Base-by-base conservation (phyloP, 2,329 filamentous ascomycete species). In the Penicillium corylophilum region DNA sequence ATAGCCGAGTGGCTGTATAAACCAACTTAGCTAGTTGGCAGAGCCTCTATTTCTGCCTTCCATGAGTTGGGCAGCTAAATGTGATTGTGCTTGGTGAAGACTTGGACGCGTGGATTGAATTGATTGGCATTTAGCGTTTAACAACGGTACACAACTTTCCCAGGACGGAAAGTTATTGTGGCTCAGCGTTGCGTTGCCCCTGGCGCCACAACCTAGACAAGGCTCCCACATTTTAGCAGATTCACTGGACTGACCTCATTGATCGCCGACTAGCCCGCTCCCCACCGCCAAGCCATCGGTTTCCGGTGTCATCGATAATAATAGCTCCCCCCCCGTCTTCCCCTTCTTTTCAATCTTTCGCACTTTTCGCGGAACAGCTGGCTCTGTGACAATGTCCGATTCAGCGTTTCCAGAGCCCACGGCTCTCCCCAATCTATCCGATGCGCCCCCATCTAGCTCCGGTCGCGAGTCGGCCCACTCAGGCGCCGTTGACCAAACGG, bases 371-470 rank as follows among this genome's bases (percentile, higher is more conserved):
- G 18, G 39, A 13, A 7, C 8, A 8, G 29, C 18, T 15, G 29
- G 16, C 12, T 5, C 35, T 22, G 43, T 31, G 22, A 45, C 46
- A 47, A 70, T 71, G 69, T 63, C 68, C 45, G 70, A 71, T 50
- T 46, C 55, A 43, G 54, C 62, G 33, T 44, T 63, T 23, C 56
- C 62, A 36, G 66, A 68, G 51, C 55, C 60, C 38, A 57, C 52
- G 18, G 58, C 60, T 44, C 60, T 61, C 40, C 54, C 58, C 29
- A 57, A 57, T 18, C 56, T 55, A 24, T 56, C 59, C 36, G 67
- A 70, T 62, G 62, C 61, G 59, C 65, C 65, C 50, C 66, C 67
- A 20, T 57, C 57, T 39, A 69, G 65, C 57, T 63, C 64, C 58
- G 67, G 62, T 53, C 66, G 61, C 57, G 60, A 56, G 46, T 59